phyloP scores from a whole-genome alignment of 306 rosid species.

The Pterocarpus macrocarpus region DNA sequence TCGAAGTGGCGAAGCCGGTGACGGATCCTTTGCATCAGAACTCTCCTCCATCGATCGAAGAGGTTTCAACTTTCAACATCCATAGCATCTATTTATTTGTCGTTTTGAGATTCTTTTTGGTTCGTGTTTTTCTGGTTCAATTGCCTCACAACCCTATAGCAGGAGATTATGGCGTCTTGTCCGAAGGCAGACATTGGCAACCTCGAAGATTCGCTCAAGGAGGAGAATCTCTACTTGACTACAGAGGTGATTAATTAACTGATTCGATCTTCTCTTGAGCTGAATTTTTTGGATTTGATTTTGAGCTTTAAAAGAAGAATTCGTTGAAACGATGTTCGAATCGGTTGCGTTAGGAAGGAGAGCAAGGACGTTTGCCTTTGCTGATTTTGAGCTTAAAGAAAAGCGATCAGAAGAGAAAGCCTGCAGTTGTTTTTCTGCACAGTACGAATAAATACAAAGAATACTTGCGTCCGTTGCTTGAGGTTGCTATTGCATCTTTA shows the following conservation, averaged over 20 bases:
- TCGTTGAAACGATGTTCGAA: slow-evolving; percentile 18
- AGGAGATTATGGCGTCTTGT: slow-evolving; percentile 68
- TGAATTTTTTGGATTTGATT: slow-evolving; percentile 29
- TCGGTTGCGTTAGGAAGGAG: slow-evolving; percentile 70
- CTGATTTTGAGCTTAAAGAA: slow-evolving; percentile 83
- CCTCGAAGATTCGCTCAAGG: slow-evolving; percentile 64
- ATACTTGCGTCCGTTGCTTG: slow-evolving; percentile 77
- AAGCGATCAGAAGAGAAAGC: slow-evolving; percentile 56
- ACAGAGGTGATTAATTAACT: slow-evolving; percentile 64
- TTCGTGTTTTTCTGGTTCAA: not conserved
- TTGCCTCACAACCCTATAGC: slow-evolving; percentile 18
- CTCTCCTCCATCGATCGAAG: slow-evolving; percentile 51
- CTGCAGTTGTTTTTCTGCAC: slow-evolving; percentile 83
- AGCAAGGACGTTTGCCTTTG: slow-evolving; percentile 88
- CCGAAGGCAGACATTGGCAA: slow-evolving; percentile 60
- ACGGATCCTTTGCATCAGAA: slow-evolving; percentile 61
- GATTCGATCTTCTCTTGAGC: not conserved
- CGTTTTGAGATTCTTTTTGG: not conserved
- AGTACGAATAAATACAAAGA: slow-evolving; percentile 78
- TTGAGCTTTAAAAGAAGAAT: slow-evolving; percentile 5
- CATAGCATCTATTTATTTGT: not conserved
- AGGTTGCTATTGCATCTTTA: slow-evolving; percentile 55
- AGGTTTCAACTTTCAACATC: slow-evolving; percentile 56
- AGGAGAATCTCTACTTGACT: slow-evolving; percentile 76
- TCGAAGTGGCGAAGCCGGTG: slow-evolving; percentile 67